These are phyloP conservation scores for Glonium stellatum DNA, from an alignment of 495 filamentous ascomycete genomes.

Conservation along the genomic window DNA sequence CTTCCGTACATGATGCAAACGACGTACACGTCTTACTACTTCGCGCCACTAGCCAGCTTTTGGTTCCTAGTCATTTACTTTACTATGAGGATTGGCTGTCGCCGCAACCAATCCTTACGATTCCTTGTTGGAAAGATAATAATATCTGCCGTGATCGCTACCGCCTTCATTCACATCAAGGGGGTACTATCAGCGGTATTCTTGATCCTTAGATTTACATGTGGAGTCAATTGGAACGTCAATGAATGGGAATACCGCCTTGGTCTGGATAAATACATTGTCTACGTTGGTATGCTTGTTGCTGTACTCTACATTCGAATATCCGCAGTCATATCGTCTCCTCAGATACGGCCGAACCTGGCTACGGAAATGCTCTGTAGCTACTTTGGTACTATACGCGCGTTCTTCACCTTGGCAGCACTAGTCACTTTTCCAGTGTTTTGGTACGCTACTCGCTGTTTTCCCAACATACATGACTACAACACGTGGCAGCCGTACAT, in stretches of 20 bases:
- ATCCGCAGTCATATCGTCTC: slow-evolving; percentile 11
- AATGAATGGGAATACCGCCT: slow-evolving; percentile 43
- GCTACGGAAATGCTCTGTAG: not conserved
- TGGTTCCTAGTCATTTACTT: slow-evolving; percentile 53
- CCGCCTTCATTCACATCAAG: slow-evolving; percentile 38
- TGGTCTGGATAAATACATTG: slow-evolving; percentile 45
- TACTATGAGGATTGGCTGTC: slow-evolving; percentile 40
- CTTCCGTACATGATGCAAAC: slow-evolving; percentile 54
- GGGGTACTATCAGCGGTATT: slow-evolving; percentile 43
- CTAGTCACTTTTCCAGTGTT: not conserved
- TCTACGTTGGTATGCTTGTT: slow-evolving; percentile 47
- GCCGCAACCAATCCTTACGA: slow-evolving; percentile 37
- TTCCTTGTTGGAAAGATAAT: slow-evolving; percentile 47
- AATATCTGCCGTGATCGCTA: slow-evolving; percentile 40
- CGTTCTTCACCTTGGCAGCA: slow-evolving; percentile 9
- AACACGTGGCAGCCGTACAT: slow-evolving; percentile 49
- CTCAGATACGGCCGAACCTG: not conserved
- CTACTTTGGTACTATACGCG: slow-evolving; percentile 4
- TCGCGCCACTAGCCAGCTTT: slow-evolving; percentile 51
- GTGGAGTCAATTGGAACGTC: slow-evolving; percentile 41
- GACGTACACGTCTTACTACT: slow-evolving; percentile 54
- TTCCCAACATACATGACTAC: slow-evolving; percentile 40
- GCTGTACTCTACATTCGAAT: slow-evolving; percentile 37
- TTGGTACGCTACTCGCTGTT: slow-evolving; percentile 26
- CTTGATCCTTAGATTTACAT: slow-evolving; percentile 32